Evolutionary conservation across 2,329 filamentous ascomycete genomes (phyloP), one percentile per base, ranked within the genome.

Genomic region (Diaporthe sp.): DNA sequence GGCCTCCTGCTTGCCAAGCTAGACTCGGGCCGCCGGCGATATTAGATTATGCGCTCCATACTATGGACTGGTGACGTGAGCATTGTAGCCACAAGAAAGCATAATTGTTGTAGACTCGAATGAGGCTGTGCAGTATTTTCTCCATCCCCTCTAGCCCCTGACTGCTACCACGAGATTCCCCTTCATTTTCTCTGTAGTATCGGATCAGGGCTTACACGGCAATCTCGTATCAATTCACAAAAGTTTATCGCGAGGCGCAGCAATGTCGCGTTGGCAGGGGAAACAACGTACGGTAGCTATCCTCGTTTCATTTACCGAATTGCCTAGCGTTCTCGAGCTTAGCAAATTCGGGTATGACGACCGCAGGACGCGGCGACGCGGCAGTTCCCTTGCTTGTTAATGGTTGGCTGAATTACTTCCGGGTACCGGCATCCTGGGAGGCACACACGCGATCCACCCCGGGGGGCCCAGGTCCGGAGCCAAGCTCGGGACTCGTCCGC

Each of bases 301-400:
- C 64, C 64, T 68, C 33, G 45, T 68, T 52, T 67, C 64, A 67
- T 67, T 52, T 67, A 13, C 45, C 45, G 45, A 38, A 38, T 38
- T 50, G 33, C 42, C 45, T 67, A 25, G 61, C 28, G 38, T 38
- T 67, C 9, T 38, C 30, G 61, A 38, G 45, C 61, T 52, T 67
- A 67, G 45, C 61, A 67, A 45, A 67, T 67, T 67, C 30, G 45
- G 47, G 61, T 30, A 15, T 38, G 61, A 52, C 19, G 45, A 35
- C 61, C 61, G 61, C 30, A 68, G 64, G 64, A 40, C 10, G 45
- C n/a, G 40, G 64, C 64, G 52, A 38, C 25, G 33, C 45, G 64
- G 45, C 64, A 40, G 30, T 40, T 17, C 33, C n/a, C 45, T 40
- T 10, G 61, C 64, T 19, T 38, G 47, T 12, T 38, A 8, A 25